Evolutionary conservation across 345 rosid genomes (phyloP).

Genomic region (Eutrema yunnanense): DNA sequence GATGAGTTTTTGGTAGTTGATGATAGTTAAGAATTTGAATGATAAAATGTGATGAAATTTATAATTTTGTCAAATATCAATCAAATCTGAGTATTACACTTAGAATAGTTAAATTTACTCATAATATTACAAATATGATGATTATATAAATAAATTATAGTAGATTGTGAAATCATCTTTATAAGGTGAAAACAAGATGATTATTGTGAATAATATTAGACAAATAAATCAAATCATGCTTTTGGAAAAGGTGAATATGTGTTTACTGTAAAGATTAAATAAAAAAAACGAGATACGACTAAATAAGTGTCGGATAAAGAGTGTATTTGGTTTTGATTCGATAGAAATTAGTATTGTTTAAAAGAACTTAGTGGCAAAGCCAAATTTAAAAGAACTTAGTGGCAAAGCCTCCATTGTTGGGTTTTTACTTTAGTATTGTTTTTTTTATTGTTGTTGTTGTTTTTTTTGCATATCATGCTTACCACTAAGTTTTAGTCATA

Average conservation of each 20-base stretch:
- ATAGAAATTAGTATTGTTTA: background rate
- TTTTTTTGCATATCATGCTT: background rate
- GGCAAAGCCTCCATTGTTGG: slow-evolving; percentile 12
- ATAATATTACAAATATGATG: background rate
- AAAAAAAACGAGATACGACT: background rate
- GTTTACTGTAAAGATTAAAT: slow-evolving; percentile 11
- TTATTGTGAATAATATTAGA: slow-evolving; percentile 17
- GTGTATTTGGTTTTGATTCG: slow-evolving; percentile 20
- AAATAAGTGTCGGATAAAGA: slow-evolving; percentile 12
- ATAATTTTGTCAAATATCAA: background rate
- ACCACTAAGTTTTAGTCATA: slow-evolving; percentile 8
- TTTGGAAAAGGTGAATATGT: slow-evolving; percentile 23
- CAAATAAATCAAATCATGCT: slow-evolving; percentile 22
- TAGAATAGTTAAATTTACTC: background rate
- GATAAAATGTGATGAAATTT: background rate
- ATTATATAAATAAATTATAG: background rate
- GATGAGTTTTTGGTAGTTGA: background rate
- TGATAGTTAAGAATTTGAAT: background rate
- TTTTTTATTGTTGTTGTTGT: background rate
- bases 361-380: background rate
- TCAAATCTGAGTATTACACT: background rate
- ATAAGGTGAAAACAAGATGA: background rate
- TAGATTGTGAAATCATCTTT: background rate
- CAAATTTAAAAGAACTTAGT: background rate
- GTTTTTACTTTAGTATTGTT: background rate